Evolutionary conservation across 106 monocot genomes (phyloP), one percentile per base, ranked within the genome.

Genomic region (Narthecium ossifragum): DNA sequence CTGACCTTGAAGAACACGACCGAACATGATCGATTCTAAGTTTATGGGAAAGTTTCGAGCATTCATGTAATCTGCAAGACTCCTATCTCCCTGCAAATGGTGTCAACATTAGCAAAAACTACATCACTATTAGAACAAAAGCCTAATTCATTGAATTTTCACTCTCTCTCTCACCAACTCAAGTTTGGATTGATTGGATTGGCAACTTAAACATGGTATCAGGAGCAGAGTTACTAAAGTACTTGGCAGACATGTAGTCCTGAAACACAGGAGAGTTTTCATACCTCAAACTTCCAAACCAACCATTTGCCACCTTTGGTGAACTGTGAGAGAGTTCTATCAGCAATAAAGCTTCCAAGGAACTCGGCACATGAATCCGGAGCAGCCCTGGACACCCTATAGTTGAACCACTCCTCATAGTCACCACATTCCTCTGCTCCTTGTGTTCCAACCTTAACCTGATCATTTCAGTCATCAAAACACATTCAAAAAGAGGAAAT

Each of bases 231-330:
- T n/a, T n/a, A n/a, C n/a, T n/a, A n/a, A n/a, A n/a, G n/a, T n/a
- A n/a, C n/a, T n/a, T n/a, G n/a, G n/a, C n/a, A n/a, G n/a, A n/a
- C n/a, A n/a, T n/a, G n/a, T n/a, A n/a, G n/a, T n/a, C n/a, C n/a
- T n/a, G n/a, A n/a, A n/a, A n/a, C n/a, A n/a, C n/a, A n/a, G n/a
- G n/a, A n/a, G n/a, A n/a, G n/a, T n/a, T n/a, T n/a, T n/a, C n/a
- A n/a, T 77, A 94, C 93, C 93, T 94, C 93, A 53, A 85, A 94
- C 69, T 85, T 85, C 93, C 89, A 89, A 2, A 94, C 93, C 53
- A 94, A 89, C 93, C 93, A 94, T 75, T 94, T 94, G 10, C 93
- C 93, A 9, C 93, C 89, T 73, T 89, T 94, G 60, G 72, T 78
- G 66, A 94, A 94, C 47, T 94, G 68, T 14, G 67, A 72, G 20